Evolutionary conservation across 2,329 filamentous ascomycete species (phyloP).

Genomic region (Epichloe sylvatica): DNA sequence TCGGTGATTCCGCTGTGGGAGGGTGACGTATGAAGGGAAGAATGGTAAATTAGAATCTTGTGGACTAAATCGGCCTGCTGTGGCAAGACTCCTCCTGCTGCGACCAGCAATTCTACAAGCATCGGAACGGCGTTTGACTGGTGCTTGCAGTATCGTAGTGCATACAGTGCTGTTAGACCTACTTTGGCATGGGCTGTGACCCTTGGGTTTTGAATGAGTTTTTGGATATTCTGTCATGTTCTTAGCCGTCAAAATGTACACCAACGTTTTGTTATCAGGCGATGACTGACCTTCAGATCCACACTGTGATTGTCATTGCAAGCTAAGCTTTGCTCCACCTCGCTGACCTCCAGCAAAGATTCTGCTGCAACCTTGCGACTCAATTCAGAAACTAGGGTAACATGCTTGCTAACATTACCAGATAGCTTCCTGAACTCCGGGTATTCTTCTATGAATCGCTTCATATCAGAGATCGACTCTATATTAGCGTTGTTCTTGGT

Average conservation of each 20-base stretch:
- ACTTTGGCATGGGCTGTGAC: conserved; percentile 76
- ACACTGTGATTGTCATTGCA: conserved; percentile 90
- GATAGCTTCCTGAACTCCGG: conserved; percentile 95
- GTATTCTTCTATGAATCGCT: conserved; percentile 97
- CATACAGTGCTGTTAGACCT: conserved; percentile 84
- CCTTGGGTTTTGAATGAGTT: conserved; percentile 64
- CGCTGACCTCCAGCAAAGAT: conserved; percentile 85
- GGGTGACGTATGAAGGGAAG: conserved; percentile 67
- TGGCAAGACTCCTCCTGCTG: conserved; percentile 66
- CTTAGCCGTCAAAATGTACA: conserved; percentile 11
- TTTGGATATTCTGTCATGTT: conserved; percentile 56
- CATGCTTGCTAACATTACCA: conserved; percentile 96
- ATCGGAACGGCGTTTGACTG: conserved; percentile 72
- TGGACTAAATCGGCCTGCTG: conserved; percentile 66
- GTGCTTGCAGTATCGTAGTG: conserved; percentile 78
- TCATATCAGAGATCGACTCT: conserved; percentile 97
- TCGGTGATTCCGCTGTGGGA: conserved; percentile 72
- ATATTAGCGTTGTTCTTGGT: conserved; percentile 95
- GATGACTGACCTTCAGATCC: conserved; percentile 62
- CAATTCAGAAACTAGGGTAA: conserved; percentile 86
- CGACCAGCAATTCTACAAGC: conserved; percentile 71
- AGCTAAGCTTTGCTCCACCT: conserved; percentile 89
- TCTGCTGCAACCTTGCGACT: conserved; percentile 78
- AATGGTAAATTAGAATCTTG: conserved; percentile 72
- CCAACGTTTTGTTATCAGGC: neutral